Conservation (phyloP, 2,329 filamentous ascomycete species). For the Calonectria montana region DNA sequence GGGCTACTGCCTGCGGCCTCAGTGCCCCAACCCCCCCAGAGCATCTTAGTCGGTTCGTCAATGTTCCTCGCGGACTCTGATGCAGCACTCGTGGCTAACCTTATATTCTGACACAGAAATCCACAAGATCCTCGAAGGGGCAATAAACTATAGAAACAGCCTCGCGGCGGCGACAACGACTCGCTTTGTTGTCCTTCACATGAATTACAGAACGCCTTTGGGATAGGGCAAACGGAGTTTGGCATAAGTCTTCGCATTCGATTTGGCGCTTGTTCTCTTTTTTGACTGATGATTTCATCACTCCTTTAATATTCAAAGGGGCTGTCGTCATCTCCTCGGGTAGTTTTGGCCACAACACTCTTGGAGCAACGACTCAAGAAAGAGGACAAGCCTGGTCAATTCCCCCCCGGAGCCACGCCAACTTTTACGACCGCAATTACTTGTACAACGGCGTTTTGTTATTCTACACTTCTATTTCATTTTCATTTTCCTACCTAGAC, state of each 20-base stretch:
- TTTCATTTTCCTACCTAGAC: conserved; percentile 18
- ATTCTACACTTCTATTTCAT: conserved; percentile 13
- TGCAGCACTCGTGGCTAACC: conserved; percentile 25
- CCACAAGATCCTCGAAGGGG: conserved; percentile 35
- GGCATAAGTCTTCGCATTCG: conserved; percentile 2
- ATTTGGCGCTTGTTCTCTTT: conserved; percentile 12
- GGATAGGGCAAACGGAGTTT: neutral
- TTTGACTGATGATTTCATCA: conserved; percentile 22
- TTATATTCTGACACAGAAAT: conserved; percentile 24
- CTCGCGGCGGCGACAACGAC: conserved; percentile 27
- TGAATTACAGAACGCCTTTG: conserved; percentile 9
- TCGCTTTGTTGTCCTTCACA: conserved; percentile 4
- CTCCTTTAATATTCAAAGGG: conserved; percentile 32
- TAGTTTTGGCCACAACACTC: conserved; percentile 26
- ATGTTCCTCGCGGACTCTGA: neutral
- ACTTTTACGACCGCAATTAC: conserved; percentile 11
- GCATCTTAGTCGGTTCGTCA: conserved; percentile 40
- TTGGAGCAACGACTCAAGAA: conserved; percentile 35
- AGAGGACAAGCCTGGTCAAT: conserved; percentile 33
- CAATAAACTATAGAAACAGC: conserved; percentile 39
- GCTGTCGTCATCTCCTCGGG: conserved; percentile 30
- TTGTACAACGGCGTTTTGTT: conserved; percentile 20
- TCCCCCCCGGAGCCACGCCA: conserved; percentile 26
- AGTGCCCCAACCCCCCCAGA: conserved; percentile 46
- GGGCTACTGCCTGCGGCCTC: conserved; percentile 46